Conservation (phyloP, 2,329 filamentous ascomycete genomes). For the Aspergillus fumigatus region DNA sequence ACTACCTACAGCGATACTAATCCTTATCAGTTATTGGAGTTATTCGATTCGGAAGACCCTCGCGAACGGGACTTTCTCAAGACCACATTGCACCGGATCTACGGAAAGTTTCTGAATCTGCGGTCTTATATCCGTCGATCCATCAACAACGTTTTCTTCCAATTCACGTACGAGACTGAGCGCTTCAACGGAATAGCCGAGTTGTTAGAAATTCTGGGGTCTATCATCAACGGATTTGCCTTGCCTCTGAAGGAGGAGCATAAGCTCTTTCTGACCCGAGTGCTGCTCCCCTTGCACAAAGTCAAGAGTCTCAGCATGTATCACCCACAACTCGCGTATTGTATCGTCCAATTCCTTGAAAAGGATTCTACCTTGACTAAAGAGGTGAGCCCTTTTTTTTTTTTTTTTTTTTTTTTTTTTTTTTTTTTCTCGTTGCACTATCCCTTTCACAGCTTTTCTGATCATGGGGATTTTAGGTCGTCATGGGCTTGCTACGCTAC, state of each 20-base stretch:
- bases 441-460: conserved; percentile 1
- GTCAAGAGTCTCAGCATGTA: conserved; percentile 99
- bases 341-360: conserved; percentile 97
- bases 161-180: conserved; percentile 98
- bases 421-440: background rate
- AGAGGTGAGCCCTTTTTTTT: conserved; percentile 76
- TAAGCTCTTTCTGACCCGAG: conserved; percentile 93
- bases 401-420: too few relatives aligned
- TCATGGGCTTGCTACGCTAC: conserved; percentile 88
- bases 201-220: conserved; percentile 90
- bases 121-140: conserved; percentile 95
- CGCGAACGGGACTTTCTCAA: conserved; percentile 96
- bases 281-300: conserved; percentile 91
- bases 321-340: conserved; percentile 95
- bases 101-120: conserved; percentile 97
- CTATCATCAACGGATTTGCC: conserved; percentile 98
- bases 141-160: conserved; percentile 99
- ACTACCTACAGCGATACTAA: conserved; percentile 6
- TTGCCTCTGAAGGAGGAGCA: conserved; percentile 96
- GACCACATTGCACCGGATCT: conserved; percentile 95
- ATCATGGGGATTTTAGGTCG: conserved; percentile 56
- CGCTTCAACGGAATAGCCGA: conserved; percentile 98
- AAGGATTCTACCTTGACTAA: conserved; percentile 96
- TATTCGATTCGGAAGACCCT: conserved; percentile 97
- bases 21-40: conserved; percentile 67